phyloP scores from a whole-genome alignment of 306 rosid species.

The Lagenaria siceraria region DNA sequence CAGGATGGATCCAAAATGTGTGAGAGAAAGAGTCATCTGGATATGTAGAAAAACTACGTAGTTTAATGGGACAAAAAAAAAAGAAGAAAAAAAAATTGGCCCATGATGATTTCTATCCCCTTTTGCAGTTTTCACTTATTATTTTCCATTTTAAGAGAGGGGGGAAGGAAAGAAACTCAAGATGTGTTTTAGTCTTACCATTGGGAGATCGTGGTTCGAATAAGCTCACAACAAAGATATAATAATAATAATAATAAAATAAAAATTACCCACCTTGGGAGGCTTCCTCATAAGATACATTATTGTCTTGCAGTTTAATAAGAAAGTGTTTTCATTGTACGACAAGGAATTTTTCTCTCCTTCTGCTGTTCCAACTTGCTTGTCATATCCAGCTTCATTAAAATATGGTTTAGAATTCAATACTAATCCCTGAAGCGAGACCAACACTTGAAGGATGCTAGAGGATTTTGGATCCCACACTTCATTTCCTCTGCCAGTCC shows the following conservation, averaged over 20 bases:
- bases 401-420: constrained; percentile 93
- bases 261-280: constrained; percentile 54
- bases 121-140: background rate
- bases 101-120: background rate
- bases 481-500: constrained; percentile 99
- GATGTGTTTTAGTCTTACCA: background rate
- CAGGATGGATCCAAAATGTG: background rate
- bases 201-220: background rate
- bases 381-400: constrained; percentile 98
- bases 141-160: background rate
- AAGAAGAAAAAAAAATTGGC: background rate
- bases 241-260: background rate
- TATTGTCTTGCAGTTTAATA: constrained; percentile 88
- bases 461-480: constrained; percentile 98
- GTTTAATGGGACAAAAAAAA: background rate
- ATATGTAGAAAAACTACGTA: background rate
- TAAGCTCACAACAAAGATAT: background rate
- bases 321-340: constrained; percentile 88
- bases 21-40: background rate
- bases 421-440: constrained; percentile 94
- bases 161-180: background rate
- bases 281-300: constrained; percentile 86
- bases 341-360: constrained; percentile 96
- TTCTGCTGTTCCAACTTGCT: constrained; percentile 94
- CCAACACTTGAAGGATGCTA: constrained; percentile 95